Conservation (phyloP, 108 stramenopile species). For the Cyclotella cryptica region DNA sequence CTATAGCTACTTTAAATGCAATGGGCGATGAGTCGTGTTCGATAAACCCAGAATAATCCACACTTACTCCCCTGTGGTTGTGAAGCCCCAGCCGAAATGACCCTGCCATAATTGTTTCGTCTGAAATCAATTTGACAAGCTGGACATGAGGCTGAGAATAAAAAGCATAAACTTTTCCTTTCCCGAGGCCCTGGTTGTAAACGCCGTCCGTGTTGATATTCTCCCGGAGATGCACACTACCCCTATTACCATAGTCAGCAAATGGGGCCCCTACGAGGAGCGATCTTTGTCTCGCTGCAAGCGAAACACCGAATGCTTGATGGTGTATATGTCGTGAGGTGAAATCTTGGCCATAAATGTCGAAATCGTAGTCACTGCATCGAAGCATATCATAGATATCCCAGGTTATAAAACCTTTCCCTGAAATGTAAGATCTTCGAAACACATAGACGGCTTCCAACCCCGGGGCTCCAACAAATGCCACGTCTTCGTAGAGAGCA, state of each 20-base stretch:
- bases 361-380: constrained; percentile 69
- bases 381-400: constrained; percentile 30
- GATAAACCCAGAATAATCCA: constrained; percentile 33
- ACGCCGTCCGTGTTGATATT: constrained; percentile 44
- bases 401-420: constrained; percentile 48
- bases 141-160: constrained; percentile 60
- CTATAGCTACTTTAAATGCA: constrained; percentile 52
- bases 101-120: constrained; percentile 55
- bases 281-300: constrained; percentile 53
- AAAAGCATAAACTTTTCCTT: constrained; percentile 75
- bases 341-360: constrained; percentile 49
- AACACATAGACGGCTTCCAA: constrained; percentile 64
- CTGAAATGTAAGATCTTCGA: constrained; percentile 38
- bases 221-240: constrained; percentile 30
- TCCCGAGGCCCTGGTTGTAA: constrained; percentile 51
- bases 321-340: constrained; percentile 41
- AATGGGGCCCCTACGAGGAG: constrained; percentile 59
- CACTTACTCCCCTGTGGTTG: constrained; percentile 26
- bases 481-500: constrained; percentile 52
- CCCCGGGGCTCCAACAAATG: constrained; percentile 58
- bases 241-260: constrained; percentile 52
- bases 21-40: constrained; percentile 35
- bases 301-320: constrained; percentile 72
- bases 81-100: constrained; percentile 46
- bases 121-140: constrained; percentile 50